Evolutionary conservation across 2,329 filamentous ascomycete genomes (phyloP), one percentile per base, ranked within the genome.

Genomic region (Microcyclospora tardicrescens): DNA sequence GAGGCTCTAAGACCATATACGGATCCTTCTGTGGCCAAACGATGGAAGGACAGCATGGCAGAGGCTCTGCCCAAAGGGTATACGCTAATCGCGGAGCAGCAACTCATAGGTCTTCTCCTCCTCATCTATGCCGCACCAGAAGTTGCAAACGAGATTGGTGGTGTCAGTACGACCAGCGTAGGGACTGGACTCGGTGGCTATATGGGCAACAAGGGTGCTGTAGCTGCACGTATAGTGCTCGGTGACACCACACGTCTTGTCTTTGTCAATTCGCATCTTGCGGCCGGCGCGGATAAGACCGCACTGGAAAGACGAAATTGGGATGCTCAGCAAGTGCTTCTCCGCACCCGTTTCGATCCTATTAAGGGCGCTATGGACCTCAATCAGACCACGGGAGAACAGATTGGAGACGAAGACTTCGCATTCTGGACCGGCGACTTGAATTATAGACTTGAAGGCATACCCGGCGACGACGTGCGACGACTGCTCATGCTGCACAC

Each of bases 341-440:
- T 69, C 37, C 78, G 86, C 35, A 81, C 84, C 1, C 79, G 76
- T 45, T 96, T 96, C 52, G 75, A 81, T 6, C 78, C 85, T 0
- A 72, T 93, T 6, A 67, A 68, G 30, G 72, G 80, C 41, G 66
- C 72, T 0, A 78, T 82, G 8, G 75, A 81, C 5, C 64, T 73
- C 2, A 69, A 77, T 2, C 66, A 71, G 41, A 61, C 56, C 2
- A 58, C 61, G 29, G 76, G 79, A n/a, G 75, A 79, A 15, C 73
- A 68, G 28, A 79, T 98, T 46, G 87, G 84, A 1, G 83, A 93
- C 30, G 89, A 93, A 48, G 91, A 98, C 55, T 86, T 95, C 62
- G 77, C 79, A 0, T 95, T 98, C 54, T 96, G 89, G 85, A 84
- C 94, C 54, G 91, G 91, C 6, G 91, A 98, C 59, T 69, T 98